A percentile compares a stretch with the other conserved stretches of the same genome.
phyloP scores from a whole-genome alignment of 441 rosid genomes.

The Dalechampia spathulata region DNA sequence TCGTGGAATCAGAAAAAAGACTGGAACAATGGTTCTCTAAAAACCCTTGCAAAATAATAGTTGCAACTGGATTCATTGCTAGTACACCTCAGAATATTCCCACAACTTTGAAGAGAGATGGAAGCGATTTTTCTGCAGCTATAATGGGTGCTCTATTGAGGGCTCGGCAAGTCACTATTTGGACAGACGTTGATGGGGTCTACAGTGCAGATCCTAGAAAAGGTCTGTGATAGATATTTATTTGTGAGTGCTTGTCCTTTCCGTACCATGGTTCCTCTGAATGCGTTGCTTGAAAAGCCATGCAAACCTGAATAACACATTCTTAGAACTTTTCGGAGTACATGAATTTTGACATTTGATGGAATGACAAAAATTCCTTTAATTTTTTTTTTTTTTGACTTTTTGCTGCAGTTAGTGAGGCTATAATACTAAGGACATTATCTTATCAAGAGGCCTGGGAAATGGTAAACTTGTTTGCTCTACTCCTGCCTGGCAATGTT shows the following conservation, averaged over 20 bases:
- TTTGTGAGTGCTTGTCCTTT: background rate
- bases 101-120: slow-evolving; percentile 95
- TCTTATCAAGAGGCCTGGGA: slow-evolving; percentile 99
- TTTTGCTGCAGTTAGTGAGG: slow-evolving; percentile 80
- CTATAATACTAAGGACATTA: slow-evolving; percentile 68
- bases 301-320: background rate
- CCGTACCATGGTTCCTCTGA: background rate
- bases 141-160: slow-evolving; percentile 85
- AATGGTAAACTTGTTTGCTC: slow-evolving; percentile 54
- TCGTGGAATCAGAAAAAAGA: slow-evolving; percentile 62
- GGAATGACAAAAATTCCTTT: slow-evolving; percentile 5
- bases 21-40: slow-evolving; percentile 77
- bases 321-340: slow-evolving; percentile 3
- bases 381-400: background rate
- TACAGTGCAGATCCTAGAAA: slow-evolving; percentile 97
- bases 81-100: slow-evolving; percentile 92
- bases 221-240: slow-evolving; percentile 33
- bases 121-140: slow-evolving; percentile 98
- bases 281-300: background rate
- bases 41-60: slow-evolving; percentile 48
- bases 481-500: slow-evolving; percentile 15
- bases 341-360: slow-evolving; percentile 6
- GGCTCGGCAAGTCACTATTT: slow-evolving; percentile 83
- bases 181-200: slow-evolving; percentile 97
- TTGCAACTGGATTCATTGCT: slow-evolving; percentile 97